Percentiles rank a stretch among this genome's conserved stretches.
Evolutionary conservation across 352 stramenopile genomes (phyloP).

Genomic region (Pythium pectinolyticum): DNA sequence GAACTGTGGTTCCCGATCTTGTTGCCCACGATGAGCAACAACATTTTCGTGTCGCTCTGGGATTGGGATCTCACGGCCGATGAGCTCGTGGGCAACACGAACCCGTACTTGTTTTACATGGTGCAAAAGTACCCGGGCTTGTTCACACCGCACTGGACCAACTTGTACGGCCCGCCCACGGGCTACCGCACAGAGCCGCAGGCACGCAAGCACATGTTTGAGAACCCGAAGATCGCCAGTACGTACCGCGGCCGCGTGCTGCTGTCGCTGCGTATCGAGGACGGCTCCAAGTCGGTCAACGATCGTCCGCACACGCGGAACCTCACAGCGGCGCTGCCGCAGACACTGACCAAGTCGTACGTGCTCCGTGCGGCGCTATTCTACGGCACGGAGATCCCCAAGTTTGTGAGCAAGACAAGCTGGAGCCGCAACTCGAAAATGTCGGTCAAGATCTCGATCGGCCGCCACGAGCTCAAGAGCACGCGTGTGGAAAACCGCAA

Average conservation of each 20-base stretch:
- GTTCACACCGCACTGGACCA: slow-evolving; percentile 66
- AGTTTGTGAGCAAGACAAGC: slow-evolving; percentile 63
- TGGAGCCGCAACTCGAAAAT: slow-evolving; percentile 77
- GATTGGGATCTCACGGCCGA: slow-evolving; percentile 73
- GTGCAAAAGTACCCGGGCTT: slow-evolving; percentile 60
- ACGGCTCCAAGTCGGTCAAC: slow-evolving; percentile 64
- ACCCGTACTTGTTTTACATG: slow-evolving; percentile 72
- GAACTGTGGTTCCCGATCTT: slow-evolving; percentile 88
- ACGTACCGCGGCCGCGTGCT: slow-evolving; percentile 80
- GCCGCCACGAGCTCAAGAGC: slow-evolving; percentile 52
- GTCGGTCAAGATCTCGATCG: slow-evolving; percentile 71
- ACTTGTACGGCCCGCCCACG: slow-evolving; percentile 81
- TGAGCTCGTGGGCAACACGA: slow-evolving; percentile 70
- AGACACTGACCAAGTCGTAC: slow-evolving; percentile 45
- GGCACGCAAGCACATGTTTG: slow-evolving; percentile 55
- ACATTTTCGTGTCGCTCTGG: slow-evolving; percentile 83
- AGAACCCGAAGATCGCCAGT: slow-evolving; percentile 58
- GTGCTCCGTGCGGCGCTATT: slow-evolving; percentile 69
- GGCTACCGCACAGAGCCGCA: slow-evolving; percentile 49
- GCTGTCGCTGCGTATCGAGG: slow-evolving; percentile 64
- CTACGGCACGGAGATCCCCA: slow-evolving; percentile 80
- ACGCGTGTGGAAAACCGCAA: slow-evolving; percentile 60
- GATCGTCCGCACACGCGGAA: slow-evolving; percentile 69
- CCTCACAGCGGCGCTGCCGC: slow-evolving; percentile 39
- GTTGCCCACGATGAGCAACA: slow-evolving; percentile 79